phyloP scores from a whole-genome alignment of 1,284 basidiomycete genomes.

The Microbotryum intermedium region DNA sequence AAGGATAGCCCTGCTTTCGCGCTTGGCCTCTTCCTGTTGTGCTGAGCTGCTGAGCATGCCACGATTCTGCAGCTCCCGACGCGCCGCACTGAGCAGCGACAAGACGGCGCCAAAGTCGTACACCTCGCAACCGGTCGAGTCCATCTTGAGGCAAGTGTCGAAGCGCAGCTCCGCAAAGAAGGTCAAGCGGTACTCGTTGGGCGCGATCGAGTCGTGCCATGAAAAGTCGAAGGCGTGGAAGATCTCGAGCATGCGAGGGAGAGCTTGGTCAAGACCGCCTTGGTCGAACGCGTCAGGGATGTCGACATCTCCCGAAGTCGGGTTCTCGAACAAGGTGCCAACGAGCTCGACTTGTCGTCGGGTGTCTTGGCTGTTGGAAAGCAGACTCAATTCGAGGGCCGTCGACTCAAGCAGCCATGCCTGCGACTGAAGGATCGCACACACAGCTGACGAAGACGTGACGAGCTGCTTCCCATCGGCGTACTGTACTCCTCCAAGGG shows the following conservation, averaged over 20 bases:
- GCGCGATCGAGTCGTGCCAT: slow-evolving; percentile 67
- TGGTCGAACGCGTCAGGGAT: slow-evolving; percentile 16
- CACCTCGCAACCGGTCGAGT: slow-evolving; percentile 68
- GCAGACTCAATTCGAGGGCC: slow-evolving; percentile 79
- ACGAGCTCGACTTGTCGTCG: slow-evolving; percentile 34
- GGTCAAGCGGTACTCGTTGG: slow-evolving; percentile 54
- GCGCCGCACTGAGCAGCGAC: slow-evolving; percentile 54
- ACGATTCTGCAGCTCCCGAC: slow-evolving; percentile 56
- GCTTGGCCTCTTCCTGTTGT: slow-evolving; percentile 58
- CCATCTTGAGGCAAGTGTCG: slow-evolving; percentile 60
- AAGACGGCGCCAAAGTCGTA: slow-evolving; percentile 66
- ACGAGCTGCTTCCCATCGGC: slow-evolving; percentile 60
- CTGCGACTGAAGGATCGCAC: slow-evolving; percentile 70
- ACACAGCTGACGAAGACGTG: slow-evolving; percentile 64
- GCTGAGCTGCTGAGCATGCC: slow-evolving; percentile 56
- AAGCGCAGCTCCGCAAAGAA: slow-evolving; percentile 65
- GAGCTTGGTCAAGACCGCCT: slow-evolving; percentile 61
- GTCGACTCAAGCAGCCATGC: slow-evolving; percentile 78
- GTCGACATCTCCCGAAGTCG: slow-evolving; percentile 14
- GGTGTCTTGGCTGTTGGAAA: slow-evolving; percentile 57
- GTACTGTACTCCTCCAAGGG: slow-evolving; percentile 61
- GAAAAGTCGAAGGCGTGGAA: slow-evolving; percentile 76
- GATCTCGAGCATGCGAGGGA: slow-evolving; percentile 75
- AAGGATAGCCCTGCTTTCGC: slow-evolving; percentile 65
- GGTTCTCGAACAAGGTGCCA: slow-evolving; percentile 32